Conservation (phyloP, 2,329 filamentous ascomycete genomes). For the Fusarium sp. region DNA sequence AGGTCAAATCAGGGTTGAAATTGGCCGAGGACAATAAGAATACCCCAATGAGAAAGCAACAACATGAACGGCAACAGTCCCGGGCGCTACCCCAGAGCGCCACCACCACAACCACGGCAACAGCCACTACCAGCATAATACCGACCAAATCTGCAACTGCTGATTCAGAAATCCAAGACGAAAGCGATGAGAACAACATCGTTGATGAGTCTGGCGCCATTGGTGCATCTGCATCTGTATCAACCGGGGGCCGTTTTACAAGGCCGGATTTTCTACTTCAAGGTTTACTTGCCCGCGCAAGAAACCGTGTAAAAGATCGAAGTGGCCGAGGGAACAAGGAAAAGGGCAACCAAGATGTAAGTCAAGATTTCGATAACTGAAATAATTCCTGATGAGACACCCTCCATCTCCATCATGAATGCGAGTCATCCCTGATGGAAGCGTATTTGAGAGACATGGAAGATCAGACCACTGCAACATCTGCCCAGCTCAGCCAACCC, state of each 20-base stretch:
- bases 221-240: constrained; percentile 7
- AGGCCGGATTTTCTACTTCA: constrained; percentile 38
- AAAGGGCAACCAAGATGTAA: constrained; percentile 34
- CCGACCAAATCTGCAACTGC: not conserved
- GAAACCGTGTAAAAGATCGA: constrained; percentile 40
- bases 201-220: constrained; percentile 19
- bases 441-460: constrained; percentile 4
- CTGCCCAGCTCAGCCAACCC: constrained; percentile 31
- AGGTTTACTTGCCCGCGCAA: constrained; percentile 37
- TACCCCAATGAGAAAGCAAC: constrained; percentile 11
- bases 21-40: constrained; percentile 26
- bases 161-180: not conserved
- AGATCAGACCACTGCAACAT: constrained; percentile 39
- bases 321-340: constrained; percentile 16
- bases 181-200: constrained; percentile 9
- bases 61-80: constrained; percentile 25
- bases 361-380: constrained; percentile 14
- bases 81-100: constrained; percentile 25
- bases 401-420: constrained; percentile 8
- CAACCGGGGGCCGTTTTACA: constrained; percentile 29
- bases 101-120: not conserved
- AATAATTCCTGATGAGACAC: constrained; percentile 7
- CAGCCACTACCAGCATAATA: constrained; percentile 5
- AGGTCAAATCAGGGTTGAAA: constrained; percentile 1
- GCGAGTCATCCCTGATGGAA: constrained; percentile 6